Evolutionary conservation across 2,329 filamentous ascomycete genomes (phyloP).

Genomic region (Fusarium torulosum): DNA sequence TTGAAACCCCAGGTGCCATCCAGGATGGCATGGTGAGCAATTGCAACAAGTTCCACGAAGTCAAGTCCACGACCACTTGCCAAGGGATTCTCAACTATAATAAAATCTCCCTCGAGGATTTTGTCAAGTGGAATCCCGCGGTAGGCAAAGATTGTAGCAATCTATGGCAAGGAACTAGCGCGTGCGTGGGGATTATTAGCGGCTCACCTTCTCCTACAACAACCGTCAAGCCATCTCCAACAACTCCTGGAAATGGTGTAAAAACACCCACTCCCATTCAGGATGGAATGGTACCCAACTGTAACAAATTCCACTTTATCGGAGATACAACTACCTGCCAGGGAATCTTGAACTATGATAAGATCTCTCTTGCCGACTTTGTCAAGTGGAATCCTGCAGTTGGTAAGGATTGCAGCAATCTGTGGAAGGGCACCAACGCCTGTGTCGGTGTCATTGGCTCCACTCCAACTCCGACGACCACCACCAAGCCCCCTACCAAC

Average conservation of each 20-base stretch:
- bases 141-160: background rate
- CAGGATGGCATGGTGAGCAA: conserved; percentile 7
- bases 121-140: conserved; percentile 13
- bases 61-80: background rate
- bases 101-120: conserved; percentile 8
- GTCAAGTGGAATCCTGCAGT: no score
- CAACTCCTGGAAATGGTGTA: no score
- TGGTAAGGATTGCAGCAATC: no score
- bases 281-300: no score
- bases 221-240: background rate
- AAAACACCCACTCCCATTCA: no score
- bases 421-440: no score
- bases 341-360: no score
- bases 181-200: conserved; percentile 2
- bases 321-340: no score
- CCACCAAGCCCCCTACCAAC: background rate
- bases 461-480: background rate
- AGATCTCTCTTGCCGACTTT: no score
- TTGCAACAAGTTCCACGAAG: conserved; percentile 18
- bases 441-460: no score
- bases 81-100: background rate
- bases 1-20: conserved; percentile 7
- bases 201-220: background rate
- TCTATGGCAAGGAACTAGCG: background rate
- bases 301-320: no score